Conservation (phyloP, 495 filamentous ascomycete species). For the Neurospora sp. region DNA sequence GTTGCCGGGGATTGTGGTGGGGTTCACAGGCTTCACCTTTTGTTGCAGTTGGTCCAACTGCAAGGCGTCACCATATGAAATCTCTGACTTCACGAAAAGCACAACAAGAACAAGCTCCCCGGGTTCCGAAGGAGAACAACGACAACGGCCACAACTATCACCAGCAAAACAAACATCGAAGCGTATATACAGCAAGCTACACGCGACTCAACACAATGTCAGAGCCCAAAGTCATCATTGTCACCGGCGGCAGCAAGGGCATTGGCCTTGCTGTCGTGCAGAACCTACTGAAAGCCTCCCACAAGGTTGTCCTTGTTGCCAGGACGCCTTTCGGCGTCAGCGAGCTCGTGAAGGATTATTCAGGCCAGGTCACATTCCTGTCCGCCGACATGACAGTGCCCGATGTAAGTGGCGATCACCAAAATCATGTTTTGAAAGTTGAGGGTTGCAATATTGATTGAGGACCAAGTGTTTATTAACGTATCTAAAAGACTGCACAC, state of each 20-base stretch:
- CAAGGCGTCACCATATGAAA: background rate
- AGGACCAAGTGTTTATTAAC: background rate
- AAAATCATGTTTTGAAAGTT: background rate
- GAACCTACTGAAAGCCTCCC: constrained; percentile 54
- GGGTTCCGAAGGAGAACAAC: background rate
- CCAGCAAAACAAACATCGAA: background rate
- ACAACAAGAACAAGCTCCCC: background rate
- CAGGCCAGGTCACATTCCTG: constrained; percentile 58
- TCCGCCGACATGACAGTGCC: constrained; percentile 65
- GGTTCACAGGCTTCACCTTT: background rate
- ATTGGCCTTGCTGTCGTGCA: constrained; percentile 73
- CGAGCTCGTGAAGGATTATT: constrained; percentile 53
- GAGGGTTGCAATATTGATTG: background rate
- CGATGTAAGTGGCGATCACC: constrained; percentile 27
- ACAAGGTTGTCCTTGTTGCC: constrained; percentile 70
- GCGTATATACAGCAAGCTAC: background rate
- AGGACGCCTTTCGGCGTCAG: constrained; percentile 58
- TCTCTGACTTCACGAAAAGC: background rate
- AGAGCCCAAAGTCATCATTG: constrained; percentile 48
- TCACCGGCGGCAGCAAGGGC: constrained; percentile 64
- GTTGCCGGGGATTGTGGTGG: background rate
- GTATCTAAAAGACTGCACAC: constrained; percentile 37
- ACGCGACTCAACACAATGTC: background rate
- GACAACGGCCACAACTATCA: background rate
- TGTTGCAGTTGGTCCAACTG: background rate